Conservation (phyloP, 2,329 filamentous ascomycete genomes). For the Raffaelea ambrosiae region DNA sequence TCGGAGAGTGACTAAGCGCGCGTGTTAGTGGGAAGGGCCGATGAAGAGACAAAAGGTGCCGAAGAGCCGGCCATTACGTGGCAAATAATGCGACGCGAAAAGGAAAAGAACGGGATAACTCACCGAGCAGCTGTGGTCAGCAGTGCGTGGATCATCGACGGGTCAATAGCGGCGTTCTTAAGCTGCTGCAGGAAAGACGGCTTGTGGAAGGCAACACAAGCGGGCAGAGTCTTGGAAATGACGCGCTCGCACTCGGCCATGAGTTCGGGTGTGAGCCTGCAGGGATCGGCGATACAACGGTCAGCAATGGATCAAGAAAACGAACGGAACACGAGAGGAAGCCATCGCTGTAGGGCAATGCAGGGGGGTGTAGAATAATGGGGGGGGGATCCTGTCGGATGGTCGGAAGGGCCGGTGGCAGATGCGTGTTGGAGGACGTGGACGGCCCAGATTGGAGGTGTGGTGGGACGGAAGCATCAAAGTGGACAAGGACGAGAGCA, state of each 20-base stretch:
- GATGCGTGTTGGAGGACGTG: too few relatives aligned
- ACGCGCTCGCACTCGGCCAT: slow-evolving; percentile 52
- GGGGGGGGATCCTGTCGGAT: too few relatives aligned
- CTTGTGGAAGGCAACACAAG: slow-evolving; percentile 56
- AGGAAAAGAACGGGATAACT: slow-evolving; percentile 18
- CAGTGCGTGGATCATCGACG: slow-evolving; percentile 49
- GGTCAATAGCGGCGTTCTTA: slow-evolving; percentile 46
- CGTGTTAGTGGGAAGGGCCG: background rate
- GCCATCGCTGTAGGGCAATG: background rate
- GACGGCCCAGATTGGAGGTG: background rate
- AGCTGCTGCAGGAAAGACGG: slow-evolving; percentile 53
- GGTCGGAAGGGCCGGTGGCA: too few relatives aligned
- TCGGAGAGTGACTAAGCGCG: slow-evolving; percentile 40
- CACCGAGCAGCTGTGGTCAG: slow-evolving; percentile 51
- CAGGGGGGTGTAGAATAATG: too few relatives aligned
- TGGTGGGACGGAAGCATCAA: background rate
- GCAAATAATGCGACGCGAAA: background rate
- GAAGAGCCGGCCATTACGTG: too few relatives aligned
- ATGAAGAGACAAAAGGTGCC: background rate
- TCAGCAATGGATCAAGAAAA: background rate
- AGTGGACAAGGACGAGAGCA: background rate
- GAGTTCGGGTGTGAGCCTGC: slow-evolving; percentile 46
- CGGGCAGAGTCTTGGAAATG: slow-evolving; percentile 51
- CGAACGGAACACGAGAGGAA: background rate
- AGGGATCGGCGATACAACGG: background rate